Percentiles rank a stretch among this genome's conserved stretches.
phyloP scores from a whole-genome alignment of 2,329 filamentous ascomycete genomes.

The Colletotrichum filicis region DNA sequence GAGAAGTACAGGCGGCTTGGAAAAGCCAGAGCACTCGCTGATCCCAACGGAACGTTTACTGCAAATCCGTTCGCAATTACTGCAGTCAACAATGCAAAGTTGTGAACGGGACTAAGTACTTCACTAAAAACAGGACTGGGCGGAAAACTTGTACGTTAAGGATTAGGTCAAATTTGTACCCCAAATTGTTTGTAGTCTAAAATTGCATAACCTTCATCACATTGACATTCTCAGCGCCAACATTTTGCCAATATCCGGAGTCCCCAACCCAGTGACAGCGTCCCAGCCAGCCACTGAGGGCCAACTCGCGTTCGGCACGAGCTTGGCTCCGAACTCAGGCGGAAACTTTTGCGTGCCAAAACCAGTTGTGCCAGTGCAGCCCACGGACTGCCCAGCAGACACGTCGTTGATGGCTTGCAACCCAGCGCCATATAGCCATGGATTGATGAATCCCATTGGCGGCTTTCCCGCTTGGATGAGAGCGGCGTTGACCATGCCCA shows the following conservation, averaged over 20 bases:
- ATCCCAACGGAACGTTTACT: constrained; percentile 50
- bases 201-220: background rate
- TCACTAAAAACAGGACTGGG: background rate
- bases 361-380: constrained; percentile 44
- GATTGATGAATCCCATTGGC: constrained; percentile 70
- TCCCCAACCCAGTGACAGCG: constrained; percentile 54
- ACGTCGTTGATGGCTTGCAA: constrained; percentile 49
- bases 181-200: background rate
- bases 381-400: constrained; percentile 44
- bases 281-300: constrained; percentile 48
- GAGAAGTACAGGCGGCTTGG: constrained; percentile 47
- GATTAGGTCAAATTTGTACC: background rate
- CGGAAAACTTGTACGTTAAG: background rate
- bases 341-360: constrained; percentile 21
- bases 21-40: constrained; percentile 42
- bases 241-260: constrained; percentile 54
- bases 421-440: constrained; percentile 63
- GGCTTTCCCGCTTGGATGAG: constrained; percentile 63
- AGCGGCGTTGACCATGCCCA: constrained; percentile 73
- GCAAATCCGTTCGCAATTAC: constrained; percentile 45
- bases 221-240: constrained; percentile 21
- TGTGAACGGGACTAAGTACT: background rate
- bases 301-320: constrained; percentile 43
- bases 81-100: background rate
- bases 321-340: constrained; percentile 40